Evolutionary conservation across 116 monocot species (phyloP).

Genomic region (Phalaenopsis hybrid): DNA sequence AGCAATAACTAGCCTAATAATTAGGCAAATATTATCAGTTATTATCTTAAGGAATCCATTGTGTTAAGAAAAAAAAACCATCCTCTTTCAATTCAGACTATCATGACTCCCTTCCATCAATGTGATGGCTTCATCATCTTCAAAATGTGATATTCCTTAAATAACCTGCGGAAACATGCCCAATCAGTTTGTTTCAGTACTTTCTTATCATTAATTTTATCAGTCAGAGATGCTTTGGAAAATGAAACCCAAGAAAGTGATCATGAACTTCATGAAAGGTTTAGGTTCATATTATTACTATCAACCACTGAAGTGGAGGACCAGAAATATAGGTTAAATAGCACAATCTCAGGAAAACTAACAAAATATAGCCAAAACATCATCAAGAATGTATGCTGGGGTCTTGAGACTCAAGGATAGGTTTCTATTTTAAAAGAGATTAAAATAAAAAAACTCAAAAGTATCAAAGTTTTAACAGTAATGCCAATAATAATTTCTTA

Average conservation of each 20-base stretch:
- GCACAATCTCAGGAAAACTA: too few relatives aligned
- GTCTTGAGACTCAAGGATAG: neutral
- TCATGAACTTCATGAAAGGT: too few relatives aligned
- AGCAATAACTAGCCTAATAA: too few relatives aligned
- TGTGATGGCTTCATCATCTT: neutral
- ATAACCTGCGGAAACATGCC: neutral
- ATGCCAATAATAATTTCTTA: neutral
- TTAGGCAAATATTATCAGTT: too few relatives aligned
- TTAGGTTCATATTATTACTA: too few relatives aligned
- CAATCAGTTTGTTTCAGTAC: neutral
- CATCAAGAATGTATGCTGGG: neutral
- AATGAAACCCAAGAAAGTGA: too few relatives aligned
- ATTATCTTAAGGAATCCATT: neutral
- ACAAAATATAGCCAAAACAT: too few relatives aligned
- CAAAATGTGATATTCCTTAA: neutral
- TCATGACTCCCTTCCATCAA: neutral
- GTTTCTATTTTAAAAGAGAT: neutral
- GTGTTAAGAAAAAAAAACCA: neutral
- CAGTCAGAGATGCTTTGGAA: neutral
- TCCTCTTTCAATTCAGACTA: neutral
- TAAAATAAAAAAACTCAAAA: neutral
- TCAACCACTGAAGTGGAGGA: too few relatives aligned
- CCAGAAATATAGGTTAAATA: too few relatives aligned
- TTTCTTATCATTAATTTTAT: neutral
- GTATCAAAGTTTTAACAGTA: neutral